Conservation (phyloP, 345 rosid species). For the Bruguiera parviflora region DNA sequence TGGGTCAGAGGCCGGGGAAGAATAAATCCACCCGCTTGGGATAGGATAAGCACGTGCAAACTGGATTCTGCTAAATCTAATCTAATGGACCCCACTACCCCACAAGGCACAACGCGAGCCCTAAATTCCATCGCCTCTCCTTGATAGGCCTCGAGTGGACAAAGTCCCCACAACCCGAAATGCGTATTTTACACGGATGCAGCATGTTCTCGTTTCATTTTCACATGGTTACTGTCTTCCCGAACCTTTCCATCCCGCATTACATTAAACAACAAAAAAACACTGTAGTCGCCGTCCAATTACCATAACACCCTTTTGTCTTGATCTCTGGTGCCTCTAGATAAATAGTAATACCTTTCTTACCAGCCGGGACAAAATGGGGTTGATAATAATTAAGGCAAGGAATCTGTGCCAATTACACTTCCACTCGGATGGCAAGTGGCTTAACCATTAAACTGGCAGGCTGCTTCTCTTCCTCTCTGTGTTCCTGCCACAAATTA, state of each 20-base stretch:
- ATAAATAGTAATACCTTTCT: too few species aligned
- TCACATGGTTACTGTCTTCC: constrained; percentile 50
- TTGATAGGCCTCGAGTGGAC: constrained; percentile 10
- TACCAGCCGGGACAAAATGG: too few species aligned
- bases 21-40: constrained; percentile 5
- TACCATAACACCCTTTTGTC: constrained; percentile 4
- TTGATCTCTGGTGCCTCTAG: neutral
- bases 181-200: constrained; percentile 56
- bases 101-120: constrained; percentile 17
- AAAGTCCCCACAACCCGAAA: constrained; percentile 12
- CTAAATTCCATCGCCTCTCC: constrained; percentile 11
- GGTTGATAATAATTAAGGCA: too few species aligned
- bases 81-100: constrained; percentile 28
- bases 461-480: too few species aligned
- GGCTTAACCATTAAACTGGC: too few species aligned
- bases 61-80: constrained; percentile 8
- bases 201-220: constrained; percentile 47
- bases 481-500: too few species aligned
- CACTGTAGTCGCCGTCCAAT: neutral
- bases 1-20: constrained; percentile 9
- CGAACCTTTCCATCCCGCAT: constrained; percentile 26
- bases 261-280: constrained; percentile 1
- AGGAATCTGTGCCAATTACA: too few species aligned
- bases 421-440: too few species aligned
- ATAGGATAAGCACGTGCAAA: constrained; percentile 32